Evolutionary conservation across 495 filamentous ascomycete genomes (phyloP).

Genomic region (Xylaria acuta): DNA sequence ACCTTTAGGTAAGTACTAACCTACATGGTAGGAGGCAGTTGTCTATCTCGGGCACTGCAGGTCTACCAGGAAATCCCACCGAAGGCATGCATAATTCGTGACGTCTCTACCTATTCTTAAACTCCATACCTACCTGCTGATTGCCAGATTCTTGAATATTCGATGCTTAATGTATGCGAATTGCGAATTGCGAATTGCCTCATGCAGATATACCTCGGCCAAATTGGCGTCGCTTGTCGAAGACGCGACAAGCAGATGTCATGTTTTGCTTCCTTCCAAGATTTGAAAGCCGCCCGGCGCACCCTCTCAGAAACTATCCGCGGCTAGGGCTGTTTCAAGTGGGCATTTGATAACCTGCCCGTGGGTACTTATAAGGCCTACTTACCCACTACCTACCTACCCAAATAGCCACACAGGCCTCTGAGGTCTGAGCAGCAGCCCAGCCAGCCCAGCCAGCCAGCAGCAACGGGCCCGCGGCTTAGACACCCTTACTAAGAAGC

Average conservation of each 20-base stretch:
- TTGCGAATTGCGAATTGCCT: background rate
- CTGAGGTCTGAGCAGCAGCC: no score
- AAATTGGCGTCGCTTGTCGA: background rate
- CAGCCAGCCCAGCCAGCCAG: no score
- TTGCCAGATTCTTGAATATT: background rate
- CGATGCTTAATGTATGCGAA: background rate
- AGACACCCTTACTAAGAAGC: no score
- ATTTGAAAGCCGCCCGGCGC: slow-evolving; percentile 1
- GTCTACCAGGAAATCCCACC: background rate
- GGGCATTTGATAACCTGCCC: background rate
- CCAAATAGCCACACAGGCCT: no score
- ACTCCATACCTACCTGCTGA: background rate
- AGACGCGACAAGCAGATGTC: background rate
- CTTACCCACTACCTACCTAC: background rate
- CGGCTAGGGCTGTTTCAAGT: background rate
- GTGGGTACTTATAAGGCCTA: background rate
- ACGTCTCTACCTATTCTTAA: background rate
- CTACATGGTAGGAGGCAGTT: no score
- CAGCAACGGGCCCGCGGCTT: no score
- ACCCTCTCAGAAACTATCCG: background rate
- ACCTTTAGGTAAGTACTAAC: background rate
- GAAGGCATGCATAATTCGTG: background rate
- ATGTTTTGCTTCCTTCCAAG: background rate
- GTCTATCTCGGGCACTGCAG: background rate
- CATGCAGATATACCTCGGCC: background rate